phyloP scores from a whole-genome alignment of 352 stramenopile genomes.

The Globisporangium cylindrosporum region DNA sequence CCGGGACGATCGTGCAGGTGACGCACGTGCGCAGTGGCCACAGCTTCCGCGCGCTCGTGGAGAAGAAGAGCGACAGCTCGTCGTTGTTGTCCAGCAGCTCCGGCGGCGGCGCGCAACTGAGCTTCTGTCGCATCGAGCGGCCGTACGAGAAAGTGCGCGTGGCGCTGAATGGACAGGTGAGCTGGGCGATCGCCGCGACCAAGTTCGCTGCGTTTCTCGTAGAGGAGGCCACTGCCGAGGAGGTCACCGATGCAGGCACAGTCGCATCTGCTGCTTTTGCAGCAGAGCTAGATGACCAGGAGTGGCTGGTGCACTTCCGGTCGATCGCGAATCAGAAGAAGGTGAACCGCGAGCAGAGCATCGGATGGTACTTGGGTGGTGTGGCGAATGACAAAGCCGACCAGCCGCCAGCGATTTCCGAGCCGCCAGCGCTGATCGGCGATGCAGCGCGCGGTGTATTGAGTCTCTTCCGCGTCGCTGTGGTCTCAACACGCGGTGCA shows the following conservation, averaged over 20 bases:
- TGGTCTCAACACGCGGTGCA: conserved; percentile 46
- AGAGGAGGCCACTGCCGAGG: conserved; percentile 26
- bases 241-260: neutral
- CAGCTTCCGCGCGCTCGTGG: conserved; percentile 49
- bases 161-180: conserved; percentile 59
- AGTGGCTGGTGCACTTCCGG: conserved; percentile 37
- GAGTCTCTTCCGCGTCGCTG: conserved; percentile 45
- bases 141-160: conserved; percentile 83
- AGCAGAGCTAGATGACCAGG: neutral
- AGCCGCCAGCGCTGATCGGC: conserved; percentile 38
- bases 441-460: conserved; percentile 37
- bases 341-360: conserved; percentile 31
- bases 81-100: conserved; percentile 2
- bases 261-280: neutral
- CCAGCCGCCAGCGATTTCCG: neutral
- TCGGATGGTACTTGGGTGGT: conserved; percentile 63
- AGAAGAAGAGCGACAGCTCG: conserved; percentile 30
- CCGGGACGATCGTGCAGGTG: conserved; percentile 55
- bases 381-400: neutral
- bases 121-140: conserved; percentile 55
- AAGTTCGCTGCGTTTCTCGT: conserved; percentile 73
- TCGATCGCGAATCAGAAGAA: conserved; percentile 72
- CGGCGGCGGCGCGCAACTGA: conserved; percentile 26
- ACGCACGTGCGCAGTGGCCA: conserved; percentile 37
- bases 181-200: conserved; percentile 50